Base-by-base conservation (phyloP, 495 filamentous ascomycete genomes). In the Aspergillus wentii region DNA sequence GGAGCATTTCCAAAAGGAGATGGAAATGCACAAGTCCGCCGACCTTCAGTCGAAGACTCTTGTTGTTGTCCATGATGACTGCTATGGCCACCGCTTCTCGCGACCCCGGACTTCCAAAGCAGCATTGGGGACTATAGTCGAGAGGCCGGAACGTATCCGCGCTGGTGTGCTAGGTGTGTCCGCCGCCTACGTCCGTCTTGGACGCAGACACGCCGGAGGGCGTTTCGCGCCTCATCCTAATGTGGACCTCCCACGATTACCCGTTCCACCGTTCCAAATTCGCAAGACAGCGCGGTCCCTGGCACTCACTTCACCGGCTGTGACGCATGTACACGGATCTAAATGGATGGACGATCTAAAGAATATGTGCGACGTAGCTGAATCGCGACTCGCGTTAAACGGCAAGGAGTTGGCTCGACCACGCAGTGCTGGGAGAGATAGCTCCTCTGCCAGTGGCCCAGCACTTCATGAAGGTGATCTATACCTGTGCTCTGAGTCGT, bases 301-400 rank as follows among this genome's bases (percentile, higher is more conserved):
- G 10, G 48, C 81, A 8, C 62, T 95, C 2, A 74, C 64, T 5
- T 84, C 87, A 3, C 69, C 74, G 4, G 76, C 77, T 11, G 86
- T 94, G 6, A 86, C 82, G 5, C 82, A 85, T 56, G 86, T 94
- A 0, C 89, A 96, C 64, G 89, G 89, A 2, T 66, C 54, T 1
- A 79, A 83, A 40, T 95, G 88, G 89, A 94, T 96, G 89, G 77
- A 85, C 23, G 92, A 96, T 52, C 61, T 97, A 31, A 86, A 81
- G 60, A 58, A 65, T 6, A 89, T 95, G 86, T 94, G 89, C 57
- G 72, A 84, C 15, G 67, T 72, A 28, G 85, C 88, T 11, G 86
- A 87, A 60, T 65, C 73, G 15, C 86, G 83, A 33, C 66, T 94
- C 18, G 80, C 84, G 2, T 43, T 75, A 30, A 82, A 75, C 33